Evolutionary conservation across 495 filamentous ascomycete genomes (phyloP).

Genomic region (Evernia prunastri): DNA sequence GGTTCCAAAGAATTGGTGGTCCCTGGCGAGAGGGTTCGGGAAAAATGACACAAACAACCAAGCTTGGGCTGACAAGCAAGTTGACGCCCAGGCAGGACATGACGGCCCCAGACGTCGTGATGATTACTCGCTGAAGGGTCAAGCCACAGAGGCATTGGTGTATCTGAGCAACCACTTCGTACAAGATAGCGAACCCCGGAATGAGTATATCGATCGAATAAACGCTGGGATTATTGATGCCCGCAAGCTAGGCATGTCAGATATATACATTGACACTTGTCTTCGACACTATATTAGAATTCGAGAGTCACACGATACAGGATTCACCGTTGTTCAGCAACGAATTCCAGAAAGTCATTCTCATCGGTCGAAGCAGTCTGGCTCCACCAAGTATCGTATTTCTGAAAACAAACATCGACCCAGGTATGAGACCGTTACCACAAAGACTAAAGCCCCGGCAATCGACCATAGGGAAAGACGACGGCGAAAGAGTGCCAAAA

Average conservation of each 20-base stretch:
- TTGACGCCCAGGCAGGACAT: background rate
- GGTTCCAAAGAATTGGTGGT: too few relatives aligned
- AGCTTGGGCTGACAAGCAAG: background rate
- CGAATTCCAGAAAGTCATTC: too few relatives aligned
- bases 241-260: background rate
- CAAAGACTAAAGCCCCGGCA: too few relatives aligned
- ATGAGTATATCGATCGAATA: constrained; percentile 2
- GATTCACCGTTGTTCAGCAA: background rate
- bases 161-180: background rate
- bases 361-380: too few relatives aligned
- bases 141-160: background rate
- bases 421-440: too few relatives aligned
- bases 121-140: background rate
- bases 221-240: constrained; percentile 1
- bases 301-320: background rate
- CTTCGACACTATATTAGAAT: background rate
- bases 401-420: too few relatives aligned
- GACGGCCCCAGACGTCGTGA: background rate
- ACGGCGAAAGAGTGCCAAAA: too few relatives aligned
- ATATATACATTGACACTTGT: background rate
- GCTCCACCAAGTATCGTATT: too few relatives aligned
- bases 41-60: too few relatives aligned
- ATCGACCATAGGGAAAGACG: too few relatives aligned
- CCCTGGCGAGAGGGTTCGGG: too few relatives aligned
- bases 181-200: background rate